Evolutionary conservation across 352 stramenopile genomes (phyloP), one percentile per base, ranked within the genome.

Genomic region (Phytopythium vexans): DNA sequence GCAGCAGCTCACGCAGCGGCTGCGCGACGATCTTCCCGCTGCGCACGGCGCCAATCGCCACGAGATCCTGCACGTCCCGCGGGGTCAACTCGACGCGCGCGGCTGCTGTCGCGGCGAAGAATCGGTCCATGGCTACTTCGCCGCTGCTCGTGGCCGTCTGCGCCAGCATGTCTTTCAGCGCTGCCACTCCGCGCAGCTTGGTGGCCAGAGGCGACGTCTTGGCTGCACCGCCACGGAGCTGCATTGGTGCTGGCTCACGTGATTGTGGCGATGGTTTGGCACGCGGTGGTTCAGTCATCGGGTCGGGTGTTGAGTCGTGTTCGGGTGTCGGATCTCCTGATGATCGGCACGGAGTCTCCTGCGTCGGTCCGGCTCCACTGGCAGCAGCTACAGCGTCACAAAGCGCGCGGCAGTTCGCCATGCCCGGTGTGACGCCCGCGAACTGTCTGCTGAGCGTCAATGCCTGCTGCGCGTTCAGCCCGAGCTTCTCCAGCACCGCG

Each of bases 401-500:
- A 32, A 88, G 86, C 1, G 86, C 72, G 27, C 85, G 71, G 42
- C 86, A 89, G 8, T 38, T 48, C 14, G 21, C 21, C 10, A 10
- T 6, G 1, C 15, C 31, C 10, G 33, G 34, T 1, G 38, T 44
- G 33, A 36, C 47, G 6, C 45, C 50, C 11, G 53, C 42, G 35
- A 86, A 93, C 15, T 58, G 58, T 10, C 79, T 73, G 35, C 49
- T 67, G 8, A 93, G 46, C 15, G 83, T 94, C 47, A 94, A 63
- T 3, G 77, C 35, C 42, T 90, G 79, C 40, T 94, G 73, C 8
- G 68, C 68, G 52, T 90, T 90, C 49, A 90, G 59, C 14, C 48
- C 48, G 3, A 57, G 33, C 14, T 38, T 33, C 2, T 57, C 51
- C 10, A 57, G 41, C 51, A 43, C 41, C 15, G 27, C 21, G 21